Evolutionary conservation across 2,329 filamentous ascomycete genomes (phyloP).

Genomic region (Colletotrichum simmondsii): DNA sequence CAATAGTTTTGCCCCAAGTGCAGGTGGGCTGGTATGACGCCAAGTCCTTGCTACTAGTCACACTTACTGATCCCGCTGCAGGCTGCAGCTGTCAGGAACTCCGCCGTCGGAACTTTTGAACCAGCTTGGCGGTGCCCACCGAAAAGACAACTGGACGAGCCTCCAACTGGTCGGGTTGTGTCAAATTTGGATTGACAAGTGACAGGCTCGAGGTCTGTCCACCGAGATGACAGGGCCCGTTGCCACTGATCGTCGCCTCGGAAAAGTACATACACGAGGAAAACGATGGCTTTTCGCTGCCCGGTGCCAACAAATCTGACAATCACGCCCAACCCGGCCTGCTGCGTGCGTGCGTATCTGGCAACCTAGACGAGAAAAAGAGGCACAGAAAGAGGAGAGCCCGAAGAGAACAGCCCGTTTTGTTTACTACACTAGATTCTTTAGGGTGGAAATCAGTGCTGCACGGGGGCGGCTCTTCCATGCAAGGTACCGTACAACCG

Average conservation of each 20-base stretch:
- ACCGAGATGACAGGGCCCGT: not conserved
- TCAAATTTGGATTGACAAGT: slow-evolving; percentile 19
- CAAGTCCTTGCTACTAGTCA: not conserved
- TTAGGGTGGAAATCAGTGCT: slow-evolving; percentile 6
- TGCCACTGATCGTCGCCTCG: slow-evolving; percentile 24
- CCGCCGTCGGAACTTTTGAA: slow-evolving; percentile 22
- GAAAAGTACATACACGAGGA: not conserved
- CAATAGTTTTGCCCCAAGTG: not conserved
- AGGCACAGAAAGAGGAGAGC: not conserved
- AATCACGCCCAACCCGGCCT: too few relatives aligned
- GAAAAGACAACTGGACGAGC: not conserved
- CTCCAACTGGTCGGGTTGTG: not conserved
- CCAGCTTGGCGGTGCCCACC: slow-evolving; percentile 18
- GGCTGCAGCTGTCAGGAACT: slow-evolving; percentile 15
- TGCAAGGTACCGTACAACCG: slow-evolving; percentile 6
- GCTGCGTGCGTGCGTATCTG: not conserved
- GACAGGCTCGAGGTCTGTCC: slow-evolving; percentile 20
- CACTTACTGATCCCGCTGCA: not conserved
- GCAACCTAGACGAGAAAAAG: not conserved
- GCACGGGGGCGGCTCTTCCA: slow-evolving; percentile 6
- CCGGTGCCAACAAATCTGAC: not conserved
- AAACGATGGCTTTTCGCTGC: not conserved
- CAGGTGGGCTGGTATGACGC: slow-evolving; percentile 6
- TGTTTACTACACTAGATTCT: slow-evolving; percentile 18
- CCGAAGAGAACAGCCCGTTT: slow-evolving; percentile 13